Conservation (phyloP, 1,284 basidiomycete genomes). For the Fereydounia khargensis region DNA sequence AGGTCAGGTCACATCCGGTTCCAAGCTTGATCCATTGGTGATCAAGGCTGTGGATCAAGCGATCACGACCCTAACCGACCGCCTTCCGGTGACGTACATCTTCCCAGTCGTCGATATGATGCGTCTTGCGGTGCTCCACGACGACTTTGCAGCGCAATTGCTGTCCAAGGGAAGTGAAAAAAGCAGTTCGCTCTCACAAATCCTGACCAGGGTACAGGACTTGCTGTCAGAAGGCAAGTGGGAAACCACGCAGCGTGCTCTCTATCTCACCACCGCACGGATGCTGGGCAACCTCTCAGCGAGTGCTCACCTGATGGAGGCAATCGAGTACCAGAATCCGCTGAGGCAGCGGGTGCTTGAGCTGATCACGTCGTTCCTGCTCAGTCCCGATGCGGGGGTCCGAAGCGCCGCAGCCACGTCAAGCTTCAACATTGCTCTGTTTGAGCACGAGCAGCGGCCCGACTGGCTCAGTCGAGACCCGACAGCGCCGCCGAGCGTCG, state of each 20-base stretch:
- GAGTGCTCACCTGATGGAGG: conserved; percentile 59
- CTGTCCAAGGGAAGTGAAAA: conserved; percentile 8
- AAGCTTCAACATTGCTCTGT: conserved; percentile 69
- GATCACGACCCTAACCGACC: conserved; percentile 61
- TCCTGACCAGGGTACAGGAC: conserved; percentile 10
- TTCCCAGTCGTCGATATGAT: conserved; percentile 83
- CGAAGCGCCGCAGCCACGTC: conserved; percentile 76
- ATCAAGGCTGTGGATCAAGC: conserved; percentile 61
- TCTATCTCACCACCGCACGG: conserved; percentile 67
- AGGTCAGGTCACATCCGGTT: neutral
- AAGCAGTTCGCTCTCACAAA: conserved; percentile 5
- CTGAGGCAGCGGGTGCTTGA: conserved; percentile 51
- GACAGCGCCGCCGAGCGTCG: conserved; percentile 62
- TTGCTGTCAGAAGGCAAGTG: conserved; percentile 59
- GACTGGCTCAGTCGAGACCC: conserved; percentile 25
- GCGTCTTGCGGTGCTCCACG: conserved; percentile 73
- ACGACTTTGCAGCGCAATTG: conserved; percentile 26
- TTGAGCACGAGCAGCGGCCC: conserved; percentile 18
- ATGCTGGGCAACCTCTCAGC: conserved; percentile 74
- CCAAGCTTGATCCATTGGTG: neutral
- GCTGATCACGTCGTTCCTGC: conserved; percentile 67
- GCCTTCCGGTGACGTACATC: conserved; percentile 65
- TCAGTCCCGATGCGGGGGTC: conserved; percentile 69
- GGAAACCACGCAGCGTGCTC: conserved; percentile 61
- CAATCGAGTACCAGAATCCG: conserved; percentile 63